These are phyloP conservation scores for Populus pruinosa DNA, from an alignment of 345 rosid genomes.

Conservation along the genomic window DNA sequence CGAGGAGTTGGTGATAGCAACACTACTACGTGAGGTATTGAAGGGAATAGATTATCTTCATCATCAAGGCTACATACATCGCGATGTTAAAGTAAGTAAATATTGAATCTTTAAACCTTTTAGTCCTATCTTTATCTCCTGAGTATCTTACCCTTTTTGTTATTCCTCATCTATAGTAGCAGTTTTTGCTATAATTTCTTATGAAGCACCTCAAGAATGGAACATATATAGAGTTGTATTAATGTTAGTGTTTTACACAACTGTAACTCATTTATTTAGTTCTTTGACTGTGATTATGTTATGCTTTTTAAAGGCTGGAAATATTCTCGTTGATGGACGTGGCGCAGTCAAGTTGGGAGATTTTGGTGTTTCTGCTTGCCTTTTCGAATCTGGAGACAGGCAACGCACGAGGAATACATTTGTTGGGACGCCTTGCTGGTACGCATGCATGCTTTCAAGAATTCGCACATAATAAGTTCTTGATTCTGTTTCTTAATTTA, in stretches of 20 bases:
- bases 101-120: not conserved
- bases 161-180: no score
- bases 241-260: not conserved
- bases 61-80: conserved; percentile 96
- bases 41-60: conserved; percentile 96
- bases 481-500: not conserved
- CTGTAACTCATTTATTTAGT: not conserved
- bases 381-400: conserved; percentile 98
- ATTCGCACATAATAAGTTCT: not conserved
- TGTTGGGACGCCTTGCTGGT: conserved; percentile 99
- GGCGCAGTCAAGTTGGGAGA: conserved; percentile 91
- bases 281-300: not conserved
- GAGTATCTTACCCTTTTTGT: not conserved
- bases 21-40: conserved; percentile 74
- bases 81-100: conserved; percentile 84
- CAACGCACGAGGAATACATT: conserved; percentile 95
- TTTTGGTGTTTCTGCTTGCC: conserved; percentile 97
- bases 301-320: conserved; percentile 68
- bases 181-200: no score
- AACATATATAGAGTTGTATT: no score
- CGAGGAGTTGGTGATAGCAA: conserved; percentile 89
- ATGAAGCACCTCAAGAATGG: no score
- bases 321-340: conserved; percentile 73
- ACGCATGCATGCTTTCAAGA: conserved; percentile 21
- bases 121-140: not conserved